Evolutionary conservation across 148 eudicot species (phyloP), one percentile per base, ranked within the genome.

Genomic region (Chenopodium formosanum): DNA sequence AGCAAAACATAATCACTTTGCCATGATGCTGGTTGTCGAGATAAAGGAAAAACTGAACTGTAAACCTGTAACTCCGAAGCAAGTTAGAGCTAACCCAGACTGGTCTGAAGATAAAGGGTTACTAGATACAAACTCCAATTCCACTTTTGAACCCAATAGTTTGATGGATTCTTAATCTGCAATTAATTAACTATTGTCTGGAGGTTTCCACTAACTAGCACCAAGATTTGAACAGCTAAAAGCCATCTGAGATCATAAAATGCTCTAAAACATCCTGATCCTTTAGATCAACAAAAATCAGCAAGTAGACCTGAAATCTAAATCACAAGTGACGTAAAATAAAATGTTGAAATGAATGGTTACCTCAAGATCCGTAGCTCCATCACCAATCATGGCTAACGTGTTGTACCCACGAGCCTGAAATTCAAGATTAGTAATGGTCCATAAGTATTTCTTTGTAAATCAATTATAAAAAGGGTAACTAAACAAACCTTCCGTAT

Each of bases 351-450:
- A 65, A 40, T 44, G 74, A 50, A 29, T 63, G 80, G 80, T 86
- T 70, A 96, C 99, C 98, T 96, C 99, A 80, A 92, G 99, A 89
- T 96, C 99, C 71, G 99, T 96, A 74, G 98, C 99, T 50, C 99
- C 99, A 83, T 96, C 99, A 34, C 99, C 99, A 86, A 96, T 88
- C 99, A 96, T 96, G 87, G 87, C 92, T 74, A 94, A 80, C 72
- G 87, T 89, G 79, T 91, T 91, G 89, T 92, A 96, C 65, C 94
- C 95, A 82, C 66, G 86, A 80, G 87, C 93, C 99, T 96, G 89
- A 77, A 83, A 82, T 48, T 47, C 27, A 68, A 74, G 64, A 76
- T 27, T 4, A 66, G 71, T 40, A 50, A 56, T 34, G 29, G 52
- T 77, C 67, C 16, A 29, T 63, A 27, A 73, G 50, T 72, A 23